These are phyloP conservation scores for Diaporthe batatas DNA, from an alignment of 2,329 filamentous ascomycete genomes.

Conservation along the genomic window DNA sequence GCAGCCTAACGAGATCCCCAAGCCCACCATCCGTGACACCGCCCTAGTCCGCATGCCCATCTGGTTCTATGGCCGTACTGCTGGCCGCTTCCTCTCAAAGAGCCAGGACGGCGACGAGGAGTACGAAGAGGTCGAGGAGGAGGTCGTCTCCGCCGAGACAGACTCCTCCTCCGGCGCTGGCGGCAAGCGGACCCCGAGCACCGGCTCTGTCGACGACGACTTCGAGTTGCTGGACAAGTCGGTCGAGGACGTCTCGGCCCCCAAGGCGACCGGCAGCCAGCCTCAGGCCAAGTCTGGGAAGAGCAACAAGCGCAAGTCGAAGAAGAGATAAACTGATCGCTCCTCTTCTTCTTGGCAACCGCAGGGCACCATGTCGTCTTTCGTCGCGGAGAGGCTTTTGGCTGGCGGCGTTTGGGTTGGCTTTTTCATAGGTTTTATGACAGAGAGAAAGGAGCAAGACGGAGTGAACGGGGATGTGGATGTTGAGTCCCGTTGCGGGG, in stretches of 20 bases:
- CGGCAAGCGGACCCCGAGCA: slow-evolving; percentile 64
- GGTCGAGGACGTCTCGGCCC: slow-evolving; percentile 65
- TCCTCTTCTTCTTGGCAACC: slow-evolving; percentile 7
- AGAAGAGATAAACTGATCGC: slow-evolving; percentile 61
- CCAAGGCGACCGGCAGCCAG: slow-evolving; percentile 62
- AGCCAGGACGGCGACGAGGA: slow-evolving; percentile 51
- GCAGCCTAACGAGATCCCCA: slow-evolving; percentile 82
- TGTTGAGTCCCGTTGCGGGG: background rate
- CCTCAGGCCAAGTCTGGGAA: slow-evolving; percentile 52
- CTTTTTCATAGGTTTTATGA: slow-evolving; percentile 19
- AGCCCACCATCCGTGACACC: slow-evolving; percentile 85
- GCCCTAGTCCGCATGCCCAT: slow-evolving; percentile 83
- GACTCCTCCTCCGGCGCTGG: slow-evolving; percentile 62
- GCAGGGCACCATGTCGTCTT: slow-evolving; percentile 11
- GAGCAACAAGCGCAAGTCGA: slow-evolving; percentile 59
- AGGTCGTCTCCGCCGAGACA: slow-evolving; percentile 54
- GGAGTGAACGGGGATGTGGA: background rate
- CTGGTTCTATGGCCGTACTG: slow-evolving; percentile 74
- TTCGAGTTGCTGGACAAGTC: slow-evolving; percentile 75
- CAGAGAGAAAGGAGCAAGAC: background rate
- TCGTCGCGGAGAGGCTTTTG: slow-evolving; percentile 11
- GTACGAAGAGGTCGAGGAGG: slow-evolving; percentile 54
- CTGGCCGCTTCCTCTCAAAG: slow-evolving; percentile 63
- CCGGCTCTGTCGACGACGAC: slow-evolving; percentile 70
- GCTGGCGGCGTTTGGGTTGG: slow-evolving; percentile 33